Base-by-base conservation (phyloP, 805 yeast species). In the Hemisphaericaspora nanyangensis region DNA sequence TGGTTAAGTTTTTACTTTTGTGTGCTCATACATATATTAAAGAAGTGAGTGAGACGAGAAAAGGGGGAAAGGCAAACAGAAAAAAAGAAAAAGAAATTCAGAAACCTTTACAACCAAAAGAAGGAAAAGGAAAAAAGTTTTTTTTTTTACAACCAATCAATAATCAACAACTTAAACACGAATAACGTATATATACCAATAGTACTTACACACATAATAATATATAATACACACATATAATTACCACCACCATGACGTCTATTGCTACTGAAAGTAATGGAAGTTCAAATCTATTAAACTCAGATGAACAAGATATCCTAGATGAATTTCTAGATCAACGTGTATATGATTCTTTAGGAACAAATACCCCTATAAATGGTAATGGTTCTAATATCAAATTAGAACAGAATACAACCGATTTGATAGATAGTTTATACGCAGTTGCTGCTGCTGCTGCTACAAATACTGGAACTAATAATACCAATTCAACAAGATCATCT, bases 311-410 rank as follows among this genome's bases (percentile, higher is more conserved):
- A 17, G 82, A 79, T 44, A 65, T 79, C 26, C 52, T 79, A 32
- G 81, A 76, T 48, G 84, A 79, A 50, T 76, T 76, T 39, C 58
- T 76, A 38, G 80, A 76, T 50, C 72, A 74, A 46, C 57, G 79
- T 39, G 71, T 75, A 7, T 75, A 72, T 43, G 78, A 74, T 29
- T 42, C 51, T 2, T 39, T 47, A 18, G 51, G 49, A 7, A 39
- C 42, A 12, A 45, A 31, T 17, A 41, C 49, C 12, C 50, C 50
- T 5, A 16, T 16, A 3, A 34, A 27, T 19, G 28, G 17, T 10
- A n/a, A 29, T 20, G 16, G 20, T 16, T 11, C 28, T 7, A 39
- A 38, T 12, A 13, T 29, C 22, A 39, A 35, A 13, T 26, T 35
- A 22, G 37, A 43, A 35, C 31, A 22, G 8, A 27, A 38, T 15